Evolutionary conservation across 2,329 filamentous ascomycete genomes (phyloP), one percentile per base, ranked within the genome.

Genomic region (Tolypocladium paradoxum): DNA sequence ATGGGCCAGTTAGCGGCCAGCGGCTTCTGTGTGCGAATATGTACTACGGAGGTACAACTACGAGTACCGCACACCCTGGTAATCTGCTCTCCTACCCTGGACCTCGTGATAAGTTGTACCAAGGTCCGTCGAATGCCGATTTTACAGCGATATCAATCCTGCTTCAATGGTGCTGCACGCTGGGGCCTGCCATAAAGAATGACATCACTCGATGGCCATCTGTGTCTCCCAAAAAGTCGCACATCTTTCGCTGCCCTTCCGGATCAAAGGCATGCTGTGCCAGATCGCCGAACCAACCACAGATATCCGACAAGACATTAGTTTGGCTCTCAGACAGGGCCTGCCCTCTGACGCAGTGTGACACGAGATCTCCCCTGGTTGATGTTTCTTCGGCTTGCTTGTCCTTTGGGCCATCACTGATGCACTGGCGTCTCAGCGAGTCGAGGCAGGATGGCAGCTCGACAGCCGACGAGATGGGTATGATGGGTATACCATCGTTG

Each of bases 401-500:
- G 18, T 40, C 29, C n/a, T 35, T 34, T 7, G 46, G 40, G 22
- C 22, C 43, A 20, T 31, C n/a, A 38, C 20, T 38, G 12, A 11
- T 51, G 33, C 38, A 57, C 54, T 69, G 64, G 47, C 59, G 58
- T 50, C 66, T 63, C 53, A 78, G 70, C 0, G 64, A 57, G n/a
- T 65, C 62, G 24, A 81, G 61, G 11, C 64, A 67, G 2, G 59
- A 51, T n/a, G 68, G 63, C 18, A 78, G 62, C 16, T 67, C 63
- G 12, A 60, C 55, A 38, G 65, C 54, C 1, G 65, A 65, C 18
- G 67, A 61, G 49, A 78, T 62, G 3, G 75, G 76, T 20, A 79
- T 62, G 36, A 77, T 59, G 6, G 73, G 70, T 8, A 75, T 62
- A 40, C 59, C 59, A 37, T 64, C 59, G 34, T 61, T 64, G 38